Evolutionary conservation across 371 early-diverging fungal genomes (phyloP), one percentile per base, ranked within the genome.

Genomic region (Batrachochytrium dendrobatidis): DNA sequence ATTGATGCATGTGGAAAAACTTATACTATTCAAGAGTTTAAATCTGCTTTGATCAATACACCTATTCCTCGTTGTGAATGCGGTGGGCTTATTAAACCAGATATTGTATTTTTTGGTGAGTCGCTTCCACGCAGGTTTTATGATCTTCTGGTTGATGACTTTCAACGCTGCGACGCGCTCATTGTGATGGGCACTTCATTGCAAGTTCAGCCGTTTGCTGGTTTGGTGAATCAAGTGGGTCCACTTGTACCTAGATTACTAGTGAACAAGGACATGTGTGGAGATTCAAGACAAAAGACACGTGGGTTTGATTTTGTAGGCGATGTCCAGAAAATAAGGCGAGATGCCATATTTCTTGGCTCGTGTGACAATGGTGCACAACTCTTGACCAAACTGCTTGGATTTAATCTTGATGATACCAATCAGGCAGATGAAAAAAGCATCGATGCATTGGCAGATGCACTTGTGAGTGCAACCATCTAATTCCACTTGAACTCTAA

Each of bases 351-450:
- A 0, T 83, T 80, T 63, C 56, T 81, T 4, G 93, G 93, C 7
- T 72, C 77, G 50, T 90, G 91, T 64, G 94, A 95, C 63, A 84
- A 82, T n/a, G 94, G 91, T 0, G 64, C 63, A 46, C 35, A 49
- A 53, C 51, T 72, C 66, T 63, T 89, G 44, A 83, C 84, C 15
- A 77, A 80, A 32, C 67, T 80, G 12, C 70, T 88, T 31, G 89
- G 87, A 24, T 85, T 39, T 39, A n/a, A n/a, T n/a, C n/a, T n/a
- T n/a, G n/a, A 98, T 64, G 70, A 99, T 43, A 99, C 98, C 10
- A 73, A 99, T 73, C 96, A 98, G 66, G 98, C 98, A 98, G 99
- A 96, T 48, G n/a, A n/a, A n/a, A n/a, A n/a, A n/a, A n/a, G n/a
- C n/a, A n/a, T n/a, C n/a, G n/a, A n/a, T n/a, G n/a, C n/a, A n/a